Evolutionary conservation across 2,329 filamentous ascomycete species (phyloP), one percentile per base, ranked within the genome.

Genomic region (Penicillium paneum): DNA sequence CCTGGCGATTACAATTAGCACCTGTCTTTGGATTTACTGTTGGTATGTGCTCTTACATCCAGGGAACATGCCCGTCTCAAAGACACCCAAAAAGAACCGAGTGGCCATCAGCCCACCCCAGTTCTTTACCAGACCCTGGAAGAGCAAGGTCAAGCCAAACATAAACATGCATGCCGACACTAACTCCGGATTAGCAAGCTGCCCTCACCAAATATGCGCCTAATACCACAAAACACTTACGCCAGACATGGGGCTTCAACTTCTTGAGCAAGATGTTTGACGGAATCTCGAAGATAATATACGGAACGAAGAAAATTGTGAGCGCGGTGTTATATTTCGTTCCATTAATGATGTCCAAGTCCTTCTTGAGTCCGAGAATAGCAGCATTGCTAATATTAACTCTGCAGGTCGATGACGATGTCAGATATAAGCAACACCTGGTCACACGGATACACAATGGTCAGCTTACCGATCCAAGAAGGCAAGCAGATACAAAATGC

Each of bases 21-120:
- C 13, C 11, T 19, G 15, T 6, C 3, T 8, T 21, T 1, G 6
- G 28, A 13, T 3, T 10, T 24, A 61, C 62, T 6, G 64, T 54
- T 32, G 24, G 65, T 64, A 49, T 66, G 64, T 65, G 17, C 19
- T 71, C 74, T 58, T 79, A 73, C 84, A 87, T 32, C 87, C 88
- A 2, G 87, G 87, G 59, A 78, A 78, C 72, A 91, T 90, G 71
- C 87, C 88, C 5, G 85, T 84, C 74, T 91, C 86, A 56, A 86
- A 87, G 0, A 90, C 72, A 8, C 92, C 92, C 0, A 97, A 81
- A 71, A 97, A 93, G 78, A 96, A 96, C 32, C 90, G 83, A 3
- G 89, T 91, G 0, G 85, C 81, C 46, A 96, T 80, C 15, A 97
- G 77, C 1, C 91, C 90, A 38, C 79, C 76, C 74, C 92, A 97